These are phyloP conservation scores for Phytophthora sojae DNA, from an alignment of 352 stramenopile species.

Conservation along the genomic window DNA sequence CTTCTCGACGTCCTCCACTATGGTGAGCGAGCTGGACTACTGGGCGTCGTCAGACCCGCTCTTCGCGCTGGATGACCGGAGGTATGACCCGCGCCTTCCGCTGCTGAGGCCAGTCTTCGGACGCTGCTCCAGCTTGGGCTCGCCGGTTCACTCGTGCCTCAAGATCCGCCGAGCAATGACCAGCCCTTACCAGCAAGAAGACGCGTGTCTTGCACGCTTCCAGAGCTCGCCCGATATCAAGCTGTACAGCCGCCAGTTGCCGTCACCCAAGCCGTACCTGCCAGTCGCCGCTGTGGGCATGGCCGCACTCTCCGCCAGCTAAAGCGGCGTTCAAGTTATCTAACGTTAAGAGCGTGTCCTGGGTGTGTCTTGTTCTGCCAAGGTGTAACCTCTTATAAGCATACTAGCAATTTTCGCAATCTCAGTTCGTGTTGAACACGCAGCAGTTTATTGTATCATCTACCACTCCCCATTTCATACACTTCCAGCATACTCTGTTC, in stretches of 20 bases:
- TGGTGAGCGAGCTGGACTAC: conserved; percentile 58
- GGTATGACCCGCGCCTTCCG: conserved; percentile 10
- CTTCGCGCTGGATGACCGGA: conserved; percentile 29
- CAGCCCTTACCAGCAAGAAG: conserved; percentile 22
- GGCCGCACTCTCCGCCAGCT: conserved; percentile 29
- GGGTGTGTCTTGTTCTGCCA: conserved; percentile 15
- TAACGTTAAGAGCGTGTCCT: conserved; percentile 23
- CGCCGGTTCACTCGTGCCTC: conserved; percentile 13
- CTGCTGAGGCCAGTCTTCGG: conserved; percentile 11
- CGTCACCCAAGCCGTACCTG: conserved; percentile 24
- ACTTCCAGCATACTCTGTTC: conserved; percentile 32
- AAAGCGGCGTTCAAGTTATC: conserved; percentile 10
- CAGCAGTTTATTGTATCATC: conserved; percentile 2
- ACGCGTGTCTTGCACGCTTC: conserved; percentile 9
- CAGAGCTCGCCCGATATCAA: conserved; percentile 28
- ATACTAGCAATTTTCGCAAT: conserved; percentile 23
- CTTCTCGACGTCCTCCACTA: conserved; percentile 42
- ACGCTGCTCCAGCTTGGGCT: conserved; percentile 30
- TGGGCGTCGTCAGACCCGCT: conserved; percentile 42
- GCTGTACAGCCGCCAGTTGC: conserved; percentile 9
- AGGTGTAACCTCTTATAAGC: conserved; percentile 23
- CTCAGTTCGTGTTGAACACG: conserved; percentile 16
- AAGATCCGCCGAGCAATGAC: conserved; percentile 34
- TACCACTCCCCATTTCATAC: conserved; percentile 35
- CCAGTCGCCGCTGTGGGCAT: conserved; percentile 14